These are phyloP conservation scores for Nakaseomyces kungkrabaensis DNA, from an alignment of 1,139 yeast species.

Conservation along the genomic window DNA sequence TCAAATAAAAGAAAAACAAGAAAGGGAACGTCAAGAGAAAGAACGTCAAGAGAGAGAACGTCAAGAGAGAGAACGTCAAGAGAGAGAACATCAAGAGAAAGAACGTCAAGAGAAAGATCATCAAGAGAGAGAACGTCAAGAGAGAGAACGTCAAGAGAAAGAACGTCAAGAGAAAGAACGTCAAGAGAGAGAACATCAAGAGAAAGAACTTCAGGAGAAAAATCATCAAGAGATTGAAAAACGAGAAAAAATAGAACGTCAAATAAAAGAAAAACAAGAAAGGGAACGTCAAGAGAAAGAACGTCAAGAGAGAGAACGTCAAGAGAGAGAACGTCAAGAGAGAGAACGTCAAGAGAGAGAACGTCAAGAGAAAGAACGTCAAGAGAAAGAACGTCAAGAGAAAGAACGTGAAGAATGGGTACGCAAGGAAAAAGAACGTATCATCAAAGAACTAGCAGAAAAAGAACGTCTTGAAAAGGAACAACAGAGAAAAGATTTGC, in stretches of 20 bases:
- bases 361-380: too few species aligned
- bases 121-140: conserved; percentile 7
- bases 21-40: not conserved
- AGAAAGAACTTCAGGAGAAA: conserved; percentile 2
- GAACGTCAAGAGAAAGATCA: not conserved
- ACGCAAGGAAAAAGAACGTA: too few species aligned
- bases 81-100: not conserved
- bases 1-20: conserved; percentile 19
- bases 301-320: conserved; percentile 8
- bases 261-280: conserved; percentile 10
- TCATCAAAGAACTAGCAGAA: too few species aligned
- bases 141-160: conserved; percentile 7
- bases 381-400: too few species aligned
- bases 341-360: conserved; percentile 6
- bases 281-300: not conserved
- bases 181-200: conserved; percentile 5
- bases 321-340: conserved; percentile 5
- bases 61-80: conserved; percentile 5
- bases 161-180: conserved; percentile 2
- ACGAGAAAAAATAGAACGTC: conserved; percentile 20
- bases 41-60: conserved; percentile 6
- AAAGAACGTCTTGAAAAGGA: not conserved
- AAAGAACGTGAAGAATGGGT: too few species aligned
- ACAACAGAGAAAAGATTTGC: not conserved
- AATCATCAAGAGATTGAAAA: conserved; percentile 3